Evolutionary conservation across 139 green algal species (phyloP).

Genomic region (Coccomyxa sp.): DNA sequence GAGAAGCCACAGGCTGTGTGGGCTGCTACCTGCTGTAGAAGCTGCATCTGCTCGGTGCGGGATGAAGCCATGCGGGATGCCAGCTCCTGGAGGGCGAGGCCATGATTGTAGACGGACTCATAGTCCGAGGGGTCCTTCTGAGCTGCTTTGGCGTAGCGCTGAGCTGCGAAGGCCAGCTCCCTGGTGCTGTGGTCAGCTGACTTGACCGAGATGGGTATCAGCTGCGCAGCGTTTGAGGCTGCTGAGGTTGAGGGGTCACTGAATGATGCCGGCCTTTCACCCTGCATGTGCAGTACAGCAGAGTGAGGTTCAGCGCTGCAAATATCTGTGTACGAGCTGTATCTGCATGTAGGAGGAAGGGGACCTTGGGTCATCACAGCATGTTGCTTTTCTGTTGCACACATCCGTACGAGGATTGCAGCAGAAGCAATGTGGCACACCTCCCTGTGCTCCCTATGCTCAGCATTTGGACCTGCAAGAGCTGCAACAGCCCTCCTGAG

Average conservation of each 20-base stretch:
- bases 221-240: background rate
- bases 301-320: too few relatives aligned
- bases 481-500: constrained; percentile 45
- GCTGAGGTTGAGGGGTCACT: too few relatives aligned
- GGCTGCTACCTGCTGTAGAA: constrained; percentile 23
- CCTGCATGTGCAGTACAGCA: too few relatives aligned
- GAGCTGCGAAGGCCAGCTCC: constrained; percentile 48
- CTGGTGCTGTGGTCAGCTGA: constrained; percentile 29
- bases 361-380: too few relatives aligned
- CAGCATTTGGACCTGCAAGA: constrained; percentile 27
- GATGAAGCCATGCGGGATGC: constrained; percentile 11
- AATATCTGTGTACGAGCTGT: too few relatives aligned
- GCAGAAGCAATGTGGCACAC: too few relatives aligned
- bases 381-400: too few relatives aligned
- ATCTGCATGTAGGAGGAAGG: too few relatives aligned
- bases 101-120: constrained; percentile 62
- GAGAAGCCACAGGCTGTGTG: background rate
- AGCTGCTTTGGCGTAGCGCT: constrained; percentile 24
- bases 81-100: constrained; percentile 65
- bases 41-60: constrained; percentile 21
- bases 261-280: too few relatives aligned
- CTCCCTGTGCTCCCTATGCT: background rate
- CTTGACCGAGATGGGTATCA: constrained; percentile 6
- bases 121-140: constrained; percentile 27
- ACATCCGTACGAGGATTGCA: too few relatives aligned